These are phyloP conservation scores for Trypanosomatidae sp. DNA, from an alignment of 208 protist genomes.

Conservation along the genomic window DNA sequence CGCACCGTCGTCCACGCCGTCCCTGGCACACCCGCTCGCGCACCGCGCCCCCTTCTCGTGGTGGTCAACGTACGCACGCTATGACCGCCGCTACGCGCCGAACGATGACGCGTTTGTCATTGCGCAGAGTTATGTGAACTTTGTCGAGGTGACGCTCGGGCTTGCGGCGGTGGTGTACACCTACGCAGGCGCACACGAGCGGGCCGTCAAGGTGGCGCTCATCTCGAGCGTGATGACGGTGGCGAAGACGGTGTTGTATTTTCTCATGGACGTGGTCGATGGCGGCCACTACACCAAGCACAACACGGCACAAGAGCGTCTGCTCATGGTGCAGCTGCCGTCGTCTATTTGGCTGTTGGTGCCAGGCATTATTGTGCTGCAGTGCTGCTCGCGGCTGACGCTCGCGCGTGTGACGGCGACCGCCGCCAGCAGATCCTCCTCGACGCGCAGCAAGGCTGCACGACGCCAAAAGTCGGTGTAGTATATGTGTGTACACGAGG, in stretches of 20 bases:
- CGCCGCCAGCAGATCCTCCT: too few species aligned
- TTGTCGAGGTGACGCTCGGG: constrained; percentile 42
- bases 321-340: constrained; percentile 38
- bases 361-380: constrained; percentile 20
- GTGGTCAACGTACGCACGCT: constrained; percentile 52
- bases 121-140: constrained; percentile 69
- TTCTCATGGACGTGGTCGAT: constrained; percentile 44
- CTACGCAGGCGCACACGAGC: constrained; percentile 1
- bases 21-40: constrained; percentile 27
- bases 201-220: constrained; percentile 27
- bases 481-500: too few species aligned
- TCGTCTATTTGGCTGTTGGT: constrained; percentile 54
- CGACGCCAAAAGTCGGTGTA: neutral
- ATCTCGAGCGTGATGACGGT: constrained; percentile 53
- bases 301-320: constrained; percentile 25
- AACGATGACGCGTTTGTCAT: constrained; percentile 81
- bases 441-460: neutral
- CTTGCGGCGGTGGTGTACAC: constrained; percentile 19
- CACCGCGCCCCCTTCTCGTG: constrained; percentile 29
- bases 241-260: constrained; percentile 75
- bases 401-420: neutral
- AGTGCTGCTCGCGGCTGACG: constrained; percentile 25
- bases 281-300: constrained; percentile 49
- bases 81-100: constrained; percentile 58
- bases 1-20: constrained; percentile 1